Percentiles rank a stretch among this genome's conserved stretches.
Evolutionary conservation across 1,139 yeast species (phyloP).

Genomic region (Geotrichum siamense): DNA sequence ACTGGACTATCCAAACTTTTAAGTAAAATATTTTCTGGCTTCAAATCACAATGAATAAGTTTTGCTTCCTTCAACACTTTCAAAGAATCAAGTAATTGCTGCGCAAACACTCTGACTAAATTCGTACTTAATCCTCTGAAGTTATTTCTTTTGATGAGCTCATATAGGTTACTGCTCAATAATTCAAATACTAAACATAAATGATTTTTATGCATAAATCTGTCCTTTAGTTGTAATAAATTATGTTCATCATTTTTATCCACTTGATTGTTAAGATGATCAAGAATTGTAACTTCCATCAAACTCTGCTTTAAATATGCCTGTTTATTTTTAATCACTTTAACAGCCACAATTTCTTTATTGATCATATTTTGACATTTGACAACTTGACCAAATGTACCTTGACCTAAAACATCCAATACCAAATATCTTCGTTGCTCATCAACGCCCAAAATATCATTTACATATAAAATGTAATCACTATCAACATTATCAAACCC

Average conservation of each 20-base stretch:
- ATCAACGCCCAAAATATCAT: conserved; percentile 84
- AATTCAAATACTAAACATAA: conserved; percentile 88
- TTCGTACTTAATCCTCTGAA: conserved; percentile 84
- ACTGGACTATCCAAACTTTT: conserved; percentile 81
- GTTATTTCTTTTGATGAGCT: conserved; percentile 84
- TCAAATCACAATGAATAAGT: conserved; percentile 90
- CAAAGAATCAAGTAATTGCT: conserved; percentile 74
- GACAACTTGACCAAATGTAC: conserved; percentile 97
- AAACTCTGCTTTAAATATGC: conserved; percentile 88
- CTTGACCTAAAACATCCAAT: conserved; percentile 85
- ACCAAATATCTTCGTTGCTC: conserved; percentile 82
- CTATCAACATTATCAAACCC: conserved; percentile 85
- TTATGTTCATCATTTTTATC: conserved; percentile 64
- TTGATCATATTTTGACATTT: conserved; percentile 89
- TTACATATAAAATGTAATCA: conserved; percentile 88
- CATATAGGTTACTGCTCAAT: conserved; percentile 81
- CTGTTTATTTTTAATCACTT: conserved; percentile 86
- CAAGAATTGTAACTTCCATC: conserved; percentile 82
- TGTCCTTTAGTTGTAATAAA: conserved; percentile 72
- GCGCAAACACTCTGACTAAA: conserved; percentile 67
- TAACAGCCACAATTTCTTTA: conserved; percentile 88
- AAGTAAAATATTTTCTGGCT: conserved; percentile 88
- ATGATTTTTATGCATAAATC: conserved; percentile 88
- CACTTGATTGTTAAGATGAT: conserved; percentile 66
- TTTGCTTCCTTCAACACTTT: conserved; percentile 74